Conservation (phyloP, 2,329 filamentous ascomycete species). For the Monosporascus sp. region DNA sequence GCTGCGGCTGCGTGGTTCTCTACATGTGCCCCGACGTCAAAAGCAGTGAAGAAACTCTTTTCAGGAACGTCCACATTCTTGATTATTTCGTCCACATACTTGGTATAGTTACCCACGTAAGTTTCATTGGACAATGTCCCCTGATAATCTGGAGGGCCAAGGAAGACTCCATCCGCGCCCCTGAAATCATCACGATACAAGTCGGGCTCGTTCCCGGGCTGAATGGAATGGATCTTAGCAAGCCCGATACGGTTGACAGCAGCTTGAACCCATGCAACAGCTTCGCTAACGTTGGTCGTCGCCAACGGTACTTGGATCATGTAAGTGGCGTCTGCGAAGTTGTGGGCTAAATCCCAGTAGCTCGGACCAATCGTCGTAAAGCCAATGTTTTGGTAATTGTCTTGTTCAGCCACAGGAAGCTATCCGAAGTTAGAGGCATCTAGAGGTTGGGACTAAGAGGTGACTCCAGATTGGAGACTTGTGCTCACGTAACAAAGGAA, state of each 20-base stretch:
- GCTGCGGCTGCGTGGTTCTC: conserved; percentile 11
- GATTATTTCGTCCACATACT: conserved; percentile 26
- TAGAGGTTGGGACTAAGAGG: background rate
- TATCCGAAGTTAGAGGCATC: background rate
- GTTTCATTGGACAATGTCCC: conserved; percentile 28
- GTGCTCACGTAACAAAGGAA: background rate
- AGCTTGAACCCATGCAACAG: conserved; percentile 27
- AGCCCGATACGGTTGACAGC: conserved; percentile 25
- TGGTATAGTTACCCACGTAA: conserved; percentile 31
- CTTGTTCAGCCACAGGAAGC: conserved; percentile 27
- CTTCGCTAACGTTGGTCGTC: conserved; percentile 29
- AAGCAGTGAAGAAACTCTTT: conserved; percentile 30
- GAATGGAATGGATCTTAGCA: conserved; percentile 30
- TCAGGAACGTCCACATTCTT: conserved; percentile 19
- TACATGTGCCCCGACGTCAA: conserved; percentile 27
- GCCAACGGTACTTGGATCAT: conserved; percentile 32
- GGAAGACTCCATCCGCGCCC: conserved; percentile 18
- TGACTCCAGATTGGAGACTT: too few relatives aligned
- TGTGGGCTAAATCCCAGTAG: conserved; percentile 28
- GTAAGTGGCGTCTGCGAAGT: conserved; percentile 28
- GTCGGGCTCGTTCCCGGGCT: conserved; percentile 31
- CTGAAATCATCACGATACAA: conserved; percentile 24
- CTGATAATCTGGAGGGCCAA: conserved; percentile 29
- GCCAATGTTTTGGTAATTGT: conserved; percentile 30
- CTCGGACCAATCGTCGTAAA: conserved; percentile 29